Evolutionary conservation across 345 rosid species (phyloP), one percentile per base, ranked within the genome.

Genomic region (Gossypium sturtianum): DNA sequence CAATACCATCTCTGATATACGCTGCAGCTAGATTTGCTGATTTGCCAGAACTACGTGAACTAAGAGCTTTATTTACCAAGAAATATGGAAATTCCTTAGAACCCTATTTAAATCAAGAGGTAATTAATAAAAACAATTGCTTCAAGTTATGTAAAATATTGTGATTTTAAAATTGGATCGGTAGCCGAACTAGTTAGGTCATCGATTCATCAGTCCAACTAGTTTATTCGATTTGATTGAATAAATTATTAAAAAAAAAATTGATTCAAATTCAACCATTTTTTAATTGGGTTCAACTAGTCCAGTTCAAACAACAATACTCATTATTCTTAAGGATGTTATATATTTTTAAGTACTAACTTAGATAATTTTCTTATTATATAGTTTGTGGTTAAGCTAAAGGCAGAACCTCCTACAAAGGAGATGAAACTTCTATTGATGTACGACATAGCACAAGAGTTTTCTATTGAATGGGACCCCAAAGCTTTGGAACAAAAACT

Each of bases 1-100:
- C 97, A 57, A 80, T 87, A 27, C 78, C 93, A 13, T 89, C 96
- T 63, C 83, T 95, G 63, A 77, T 86, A 54, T 86, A 90, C 49
- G 96, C 97, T n/a, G 95, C 98, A 12, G 97, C 99, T 45, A 87
- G 97, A 84, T 84, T 93, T 81, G 82, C 97, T 57, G 92, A 91
- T 80, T 83, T 92, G 74, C 98, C 95, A 1, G 98, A 92, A 80
- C 83, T 91, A 9, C 88, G 93, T 6, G 85, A 94, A 10, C 88
- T 92, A 72, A 86, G 98, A 61, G 73, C 81, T 49, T 15, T 83
- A 15, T 91, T 95, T 72, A 66, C 72, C 19, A 89, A 85, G 19
- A 85, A 83, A 89, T 95, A 93, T 68, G 91, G 92, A 29, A 83
- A 52, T 29, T 84, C 87, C 23, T 78, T 85, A 0, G 93, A 90